phyloP scores from a whole-genome alignment of 2,329 filamentous ascomycete species.

The Penicillium sumatraense region DNA sequence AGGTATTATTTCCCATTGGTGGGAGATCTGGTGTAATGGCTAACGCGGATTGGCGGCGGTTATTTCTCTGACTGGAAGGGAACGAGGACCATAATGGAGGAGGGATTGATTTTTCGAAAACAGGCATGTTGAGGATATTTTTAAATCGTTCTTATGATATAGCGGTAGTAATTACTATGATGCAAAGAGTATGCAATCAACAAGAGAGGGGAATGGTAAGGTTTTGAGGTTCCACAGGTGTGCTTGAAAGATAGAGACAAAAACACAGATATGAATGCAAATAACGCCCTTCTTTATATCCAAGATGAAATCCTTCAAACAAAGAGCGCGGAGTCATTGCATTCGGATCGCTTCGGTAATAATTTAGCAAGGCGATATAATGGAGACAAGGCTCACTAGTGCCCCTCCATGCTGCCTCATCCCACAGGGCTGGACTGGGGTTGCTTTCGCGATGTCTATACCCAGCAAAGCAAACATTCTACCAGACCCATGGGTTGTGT shows the following conservation, averaged over 20 bases:
- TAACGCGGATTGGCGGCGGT: not conserved
- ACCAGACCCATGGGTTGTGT: not conserved
- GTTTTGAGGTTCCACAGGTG: not conserved
- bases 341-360: not conserved
- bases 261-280: not conserved
- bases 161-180: not conserved
- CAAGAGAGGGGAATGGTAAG: not conserved
- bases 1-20: conserved; percentile 7
- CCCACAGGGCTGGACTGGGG: not conserved
- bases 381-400: not conserved
- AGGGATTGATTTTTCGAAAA: conserved; percentile 9
- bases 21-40: not conserved
- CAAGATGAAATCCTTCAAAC: not conserved
- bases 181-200: conserved; percentile 13
- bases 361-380: not conserved
- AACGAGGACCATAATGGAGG: conserved; percentile 20
- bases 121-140: conserved; percentile 4
- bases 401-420: not conserved
- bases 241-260: not conserved
- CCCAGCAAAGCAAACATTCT: not conserved
- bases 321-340: not conserved
- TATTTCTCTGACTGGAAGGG: conserved; percentile 11
- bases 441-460: not conserved
- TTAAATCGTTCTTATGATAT: not conserved
- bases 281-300: not conserved